Evolutionary conservation across 108 stramenopile genomes (phyloP), one percentile per base, ranked within the genome.

Genomic region (Bacterosira constricta): DNA sequence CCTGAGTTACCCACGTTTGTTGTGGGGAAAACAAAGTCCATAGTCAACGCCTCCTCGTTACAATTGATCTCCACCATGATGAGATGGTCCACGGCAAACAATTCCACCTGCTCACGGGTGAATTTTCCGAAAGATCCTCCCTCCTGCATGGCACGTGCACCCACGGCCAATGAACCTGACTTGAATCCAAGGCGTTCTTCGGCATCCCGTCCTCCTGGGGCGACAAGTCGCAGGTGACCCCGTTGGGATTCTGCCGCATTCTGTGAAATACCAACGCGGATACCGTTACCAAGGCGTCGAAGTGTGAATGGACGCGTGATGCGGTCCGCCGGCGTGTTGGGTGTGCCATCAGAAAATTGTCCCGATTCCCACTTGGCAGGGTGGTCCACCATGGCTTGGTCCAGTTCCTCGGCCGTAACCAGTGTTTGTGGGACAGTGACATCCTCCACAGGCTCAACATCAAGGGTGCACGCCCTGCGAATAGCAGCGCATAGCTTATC

Each of bases 41-140:
- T 81, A 26, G 87, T 87, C 20, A 97, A 73, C 12, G 91, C 80
- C 69, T 98, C 98, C 66, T 97, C 98, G 66, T 74, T 95, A 80
- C 96, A 96, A 60, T 90, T 94, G 69, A 98, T 96, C 68, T 97
- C 95, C 2, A 98, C 98, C 98, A 97, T 98, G 39, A 98, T 84
- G 21, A 98, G 82, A 72, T 96, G 95, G 73, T 98, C 97, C 29
- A 98, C 96, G 64, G 97, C 97, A 68, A 99, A 99, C 12, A 99
- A 81, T 81, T 99, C 98, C 35, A 99, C 98, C 79, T 97, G 96
- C 69, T 99, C 96, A 46, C 98, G 96, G 10, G 93, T 86, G 87
- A 92, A 97, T 21, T 72, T 71, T 32, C 94, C 96, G 71, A 99
- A 96, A 15, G 96, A 95, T 10, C 98, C 98, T 34, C 98, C 98